A percentile compares a stretch with the other conserved stretches of the same genome.
phyloP scores from a whole-genome alignment of 163 green algal genomes.

The Chloroidium sp. region DNA sequence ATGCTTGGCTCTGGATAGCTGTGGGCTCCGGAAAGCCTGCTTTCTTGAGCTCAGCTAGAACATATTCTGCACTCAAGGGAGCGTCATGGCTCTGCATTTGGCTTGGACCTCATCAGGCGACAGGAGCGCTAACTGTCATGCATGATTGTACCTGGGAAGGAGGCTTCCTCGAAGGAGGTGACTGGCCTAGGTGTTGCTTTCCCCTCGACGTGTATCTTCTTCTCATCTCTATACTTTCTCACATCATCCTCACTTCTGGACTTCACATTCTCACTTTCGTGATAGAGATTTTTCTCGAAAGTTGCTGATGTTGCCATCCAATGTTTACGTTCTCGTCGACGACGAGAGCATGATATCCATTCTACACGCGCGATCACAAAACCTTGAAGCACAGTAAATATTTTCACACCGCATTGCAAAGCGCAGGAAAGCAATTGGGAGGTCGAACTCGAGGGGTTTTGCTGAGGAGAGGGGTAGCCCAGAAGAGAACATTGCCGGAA shows the following conservation, averaged over 20 bases:
- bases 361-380: too few species aligned
- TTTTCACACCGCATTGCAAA: too few species aligned
- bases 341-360: too few species aligned
- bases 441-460: too few species aligned
- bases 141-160: conserved; percentile 51
- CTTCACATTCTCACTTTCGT: conserved; percentile 60
- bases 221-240: conserved; percentile 21
- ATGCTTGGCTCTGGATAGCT: conserved; percentile 92
- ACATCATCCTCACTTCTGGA: conserved; percentile 35
- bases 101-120: background rate
- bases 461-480: too few species aligned
- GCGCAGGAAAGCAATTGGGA: too few species aligned
- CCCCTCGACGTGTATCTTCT: conserved; percentile 61
- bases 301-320: background rate
- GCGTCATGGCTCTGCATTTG: background rate
- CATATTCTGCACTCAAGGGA: conserved; percentile 23
- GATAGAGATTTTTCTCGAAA: conserved; percentile 53
- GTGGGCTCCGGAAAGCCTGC: conserved; percentile 80
- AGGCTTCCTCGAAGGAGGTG: conserved; percentile 74
- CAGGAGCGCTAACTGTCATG: background rate
- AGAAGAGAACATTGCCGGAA: too few species aligned
- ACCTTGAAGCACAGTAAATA: too few species aligned
- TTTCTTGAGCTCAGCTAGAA: conserved; percentile 51
- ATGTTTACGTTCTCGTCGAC: too few species aligned
- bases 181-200: conserved; percentile 57